phyloP scores from a whole-genome alignment of 257 asterid genomes.

The Nyctanthes arbortristis region DNA sequence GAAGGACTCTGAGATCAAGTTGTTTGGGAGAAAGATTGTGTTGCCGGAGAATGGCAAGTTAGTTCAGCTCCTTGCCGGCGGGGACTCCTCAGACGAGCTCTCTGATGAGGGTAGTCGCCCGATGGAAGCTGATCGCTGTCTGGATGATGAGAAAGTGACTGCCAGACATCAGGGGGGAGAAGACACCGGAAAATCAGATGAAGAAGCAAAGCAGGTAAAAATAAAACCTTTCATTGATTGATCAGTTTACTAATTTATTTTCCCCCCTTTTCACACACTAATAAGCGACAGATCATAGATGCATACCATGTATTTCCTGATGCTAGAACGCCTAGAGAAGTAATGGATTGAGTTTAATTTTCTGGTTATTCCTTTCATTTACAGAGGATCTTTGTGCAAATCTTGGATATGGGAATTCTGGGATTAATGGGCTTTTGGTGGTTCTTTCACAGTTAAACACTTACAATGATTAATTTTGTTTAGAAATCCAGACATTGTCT shows the following conservation, averaged over 20 bases:
- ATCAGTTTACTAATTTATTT: no score
- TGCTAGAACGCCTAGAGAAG: slow-evolving; percentile 16
- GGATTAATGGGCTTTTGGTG: no score
- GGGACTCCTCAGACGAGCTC: slow-evolving; percentile 22
- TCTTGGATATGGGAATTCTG: no score
- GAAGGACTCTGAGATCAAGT: slow-evolving; percentile 61
- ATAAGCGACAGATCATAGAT: background rate
- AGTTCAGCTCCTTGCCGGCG: slow-evolving; percentile 15
- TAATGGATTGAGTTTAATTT: slow-evolving; percentile 14
- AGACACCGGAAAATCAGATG: slow-evolving; percentile 30
- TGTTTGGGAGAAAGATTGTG: slow-evolving; percentile 67
- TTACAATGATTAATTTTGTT: background rate
- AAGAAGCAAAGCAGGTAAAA: slow-evolving; percentile 46
- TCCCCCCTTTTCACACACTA: slow-evolving; percentile 26
- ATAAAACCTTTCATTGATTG: background rate
- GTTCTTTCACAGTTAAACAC: background rate
- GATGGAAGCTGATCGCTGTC: slow-evolving; percentile 29
- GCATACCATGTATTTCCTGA: slow-evolving; percentile 7
- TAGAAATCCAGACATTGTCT: background rate
- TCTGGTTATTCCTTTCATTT: no score
- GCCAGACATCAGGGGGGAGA: slow-evolving; percentile 27
- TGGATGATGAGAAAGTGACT: slow-evolving; percentile 23
- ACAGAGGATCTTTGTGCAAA: no score
- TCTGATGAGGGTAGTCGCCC: slow-evolving; percentile 25
- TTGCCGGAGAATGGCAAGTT: slow-evolving; percentile 49